phyloP scores from a whole-genome alignment of 495 filamentous ascomycete species.

The Polyplosphaeria fusca region DNA sequence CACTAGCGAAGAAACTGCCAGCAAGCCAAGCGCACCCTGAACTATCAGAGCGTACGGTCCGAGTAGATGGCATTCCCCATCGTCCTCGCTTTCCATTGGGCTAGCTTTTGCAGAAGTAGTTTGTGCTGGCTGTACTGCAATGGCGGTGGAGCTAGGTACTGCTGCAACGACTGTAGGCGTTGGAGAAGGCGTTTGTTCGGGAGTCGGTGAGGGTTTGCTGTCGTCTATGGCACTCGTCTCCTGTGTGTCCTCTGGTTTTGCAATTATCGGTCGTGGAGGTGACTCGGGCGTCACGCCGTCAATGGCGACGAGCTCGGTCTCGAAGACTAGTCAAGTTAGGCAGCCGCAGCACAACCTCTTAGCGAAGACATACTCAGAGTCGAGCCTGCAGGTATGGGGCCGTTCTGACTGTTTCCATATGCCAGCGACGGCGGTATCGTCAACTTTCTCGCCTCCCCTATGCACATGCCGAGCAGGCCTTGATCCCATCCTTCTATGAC shows the following conservation, averaged over 20 bases:
- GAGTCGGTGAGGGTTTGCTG: not conserved
- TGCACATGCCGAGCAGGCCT: constrained; percentile 90
- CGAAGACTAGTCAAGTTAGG: constrained; percentile 63
- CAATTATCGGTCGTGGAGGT: constrained; percentile 19
- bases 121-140: constrained; percentile 4
- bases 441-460: constrained; percentile 89
- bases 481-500: constrained; percentile 95
- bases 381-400: constrained; percentile 73
- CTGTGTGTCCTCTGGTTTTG: not conserved
- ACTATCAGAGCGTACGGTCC: constrained; percentile 85
- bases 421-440: constrained; percentile 85
- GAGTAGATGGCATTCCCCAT: constrained; percentile 75
- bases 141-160: constrained; percentile 9
- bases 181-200: constrained; percentile 1
- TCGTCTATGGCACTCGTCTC: not conserved
- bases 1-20: constrained; percentile 81
- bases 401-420: constrained; percentile 69
- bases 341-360: not conserved
- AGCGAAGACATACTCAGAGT: constrained; percentile 57
- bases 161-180: not conserved
- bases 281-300: constrained; percentile 58
- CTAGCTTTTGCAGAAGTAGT: constrained; percentile 8
- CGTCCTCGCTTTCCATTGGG: constrained; percentile 43
- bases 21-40: constrained; percentile 77
- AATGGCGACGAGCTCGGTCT: constrained; percentile 89